These are phyloP conservation scores for Magnusiomyces ingens DNA, from an alignment of 1,139 yeast genomes.

Conservation along the genomic window DNA sequence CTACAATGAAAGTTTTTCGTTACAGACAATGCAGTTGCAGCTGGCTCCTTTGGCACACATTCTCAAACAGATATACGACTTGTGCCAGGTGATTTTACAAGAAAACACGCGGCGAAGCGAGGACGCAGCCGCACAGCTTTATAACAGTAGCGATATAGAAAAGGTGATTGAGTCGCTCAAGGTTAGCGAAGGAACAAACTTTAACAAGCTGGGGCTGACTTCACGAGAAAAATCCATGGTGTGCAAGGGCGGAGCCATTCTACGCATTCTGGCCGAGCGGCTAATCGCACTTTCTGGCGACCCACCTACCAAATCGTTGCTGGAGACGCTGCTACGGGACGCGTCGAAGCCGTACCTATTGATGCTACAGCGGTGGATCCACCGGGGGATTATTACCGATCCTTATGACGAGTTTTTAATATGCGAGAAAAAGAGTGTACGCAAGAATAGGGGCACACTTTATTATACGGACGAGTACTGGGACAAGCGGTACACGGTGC, in stretches of 20 bases:
- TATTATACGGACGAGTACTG: slow-evolving; percentile 64
- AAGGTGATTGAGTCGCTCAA: slow-evolving; percentile 29
- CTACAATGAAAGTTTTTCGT: slow-evolving; percentile 40
- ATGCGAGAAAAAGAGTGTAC: slow-evolving; percentile 35
- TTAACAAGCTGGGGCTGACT: slow-evolving; percentile 22
- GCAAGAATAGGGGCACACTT: slow-evolving; percentile 41
- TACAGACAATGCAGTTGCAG: slow-evolving; percentile 44
- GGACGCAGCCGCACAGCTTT: slow-evolving; percentile 18
- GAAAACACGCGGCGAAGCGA: slow-evolving; percentile 27
- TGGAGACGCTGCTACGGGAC: slow-evolving; percentile 46
- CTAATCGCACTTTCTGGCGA: slow-evolving; percentile 63
- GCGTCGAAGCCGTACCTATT: slow-evolving; percentile 59
- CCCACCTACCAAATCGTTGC: slow-evolving; percentile 45
- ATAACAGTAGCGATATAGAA: slow-evolving; percentile 25
- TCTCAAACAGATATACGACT: slow-evolving; percentile 52
- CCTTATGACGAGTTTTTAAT: slow-evolving; percentile 80
- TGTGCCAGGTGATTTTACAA: slow-evolving; percentile 43
- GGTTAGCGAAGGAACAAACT: slow-evolving; percentile 22
- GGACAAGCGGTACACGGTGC: slow-evolving; percentile 73
- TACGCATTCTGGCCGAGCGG: slow-evolving; percentile 55
- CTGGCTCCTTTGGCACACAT: slow-evolving; percentile 35
- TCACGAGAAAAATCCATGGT: slow-evolving; percentile 20
- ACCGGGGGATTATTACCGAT: slow-evolving; percentile 67
- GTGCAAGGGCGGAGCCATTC: slow-evolving; percentile 29
- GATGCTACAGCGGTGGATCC: slow-evolving; percentile 75